Base-by-base conservation (phyloP, 352 stramenopile genomes). In the Phytopythium chamaehyphon region DNA sequence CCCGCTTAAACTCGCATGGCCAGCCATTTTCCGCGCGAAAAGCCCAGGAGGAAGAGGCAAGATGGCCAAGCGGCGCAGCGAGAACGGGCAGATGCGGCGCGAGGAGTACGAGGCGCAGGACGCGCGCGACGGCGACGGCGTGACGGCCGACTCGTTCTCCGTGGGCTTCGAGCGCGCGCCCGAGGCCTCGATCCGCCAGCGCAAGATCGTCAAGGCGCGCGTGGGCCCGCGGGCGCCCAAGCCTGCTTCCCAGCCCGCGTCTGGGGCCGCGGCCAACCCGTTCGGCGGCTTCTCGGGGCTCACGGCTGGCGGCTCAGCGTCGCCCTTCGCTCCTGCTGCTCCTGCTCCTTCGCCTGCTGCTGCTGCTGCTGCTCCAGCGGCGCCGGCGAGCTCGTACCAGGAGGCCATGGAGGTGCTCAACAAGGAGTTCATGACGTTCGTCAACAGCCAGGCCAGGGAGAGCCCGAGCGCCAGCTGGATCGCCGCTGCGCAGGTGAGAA, bases 61-160 rank as follows among this genome's bases (percentile, higher is more conserved):
- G 47, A 89, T 92, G 79, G 75, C 77, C 8, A 95, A 95, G 81
- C 84, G 84, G 55, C 82, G 78, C 26, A 95, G 75, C 58, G 84
- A 93, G 61, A 88, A 88, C 55, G 79, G 76, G 8, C 84, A 95
- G 66, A 86, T 92, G 71, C 80, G 84, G 58, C 82, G 83, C 31
- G 84, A 95, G 58, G 82, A 95, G 35, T 93, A 88, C 67, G 84
- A 93, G 47, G 76, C 76, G 9, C 60, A 61, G 11, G 70, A 85
- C 39, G 64, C 69, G 40, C 47, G 64, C 49, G 48, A 36, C 39
- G 46, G 40, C 40, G 55, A 76, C 19, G 66, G 63, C n/a, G 57
- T 71, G 24, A 55, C 53, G 36, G 57, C 59, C 36, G 64, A 80
- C 50, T 73, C 73, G 8, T 79, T 71, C 46, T 74, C 82, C 36